These are phyloP conservation scores for Rhododendron molle DNA, from an alignment of 148 eudicot genomes.

Conservation along the genomic window DNA sequence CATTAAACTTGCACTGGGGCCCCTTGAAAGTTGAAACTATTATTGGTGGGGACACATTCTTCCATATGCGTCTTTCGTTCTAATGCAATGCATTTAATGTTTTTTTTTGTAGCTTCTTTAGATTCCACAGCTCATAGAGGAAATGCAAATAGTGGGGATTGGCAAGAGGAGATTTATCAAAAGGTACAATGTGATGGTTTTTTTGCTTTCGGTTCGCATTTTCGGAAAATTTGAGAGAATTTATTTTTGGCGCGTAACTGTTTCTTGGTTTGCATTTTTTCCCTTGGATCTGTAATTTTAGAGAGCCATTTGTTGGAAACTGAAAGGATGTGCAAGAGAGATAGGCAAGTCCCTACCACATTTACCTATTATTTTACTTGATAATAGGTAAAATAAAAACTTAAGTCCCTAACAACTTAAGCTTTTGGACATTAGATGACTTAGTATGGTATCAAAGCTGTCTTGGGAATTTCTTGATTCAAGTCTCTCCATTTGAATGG, in stretches of 20 bases:
- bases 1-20: background rate
- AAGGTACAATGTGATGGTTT: conserved; percentile 49
- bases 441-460: background rate
- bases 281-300: background rate
- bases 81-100: background rate
- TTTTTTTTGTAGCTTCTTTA: conserved; percentile 52
- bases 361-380: background rate
- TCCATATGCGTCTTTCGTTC: background rate
- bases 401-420: background rate
- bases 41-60: background rate
- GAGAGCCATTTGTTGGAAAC: background rate
- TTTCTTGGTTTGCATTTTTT: background rate
- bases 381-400: too few relatives aligned
- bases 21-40: background rate
- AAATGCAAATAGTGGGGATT: conserved; percentile 52
- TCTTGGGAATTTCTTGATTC: background rate
- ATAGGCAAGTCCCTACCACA: background rate
- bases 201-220: background rate
- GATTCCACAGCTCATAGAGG: conserved; percentile 85
- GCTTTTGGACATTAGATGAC: background rate
- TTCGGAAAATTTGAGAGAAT: background rate
- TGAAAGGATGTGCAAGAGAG: background rate
- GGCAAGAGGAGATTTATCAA: conserved; percentile 94
- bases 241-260: background rate
- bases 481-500: background rate